Conservation (phyloP, 78 protist species). For the Monocercomonoides exilis region DNA sequence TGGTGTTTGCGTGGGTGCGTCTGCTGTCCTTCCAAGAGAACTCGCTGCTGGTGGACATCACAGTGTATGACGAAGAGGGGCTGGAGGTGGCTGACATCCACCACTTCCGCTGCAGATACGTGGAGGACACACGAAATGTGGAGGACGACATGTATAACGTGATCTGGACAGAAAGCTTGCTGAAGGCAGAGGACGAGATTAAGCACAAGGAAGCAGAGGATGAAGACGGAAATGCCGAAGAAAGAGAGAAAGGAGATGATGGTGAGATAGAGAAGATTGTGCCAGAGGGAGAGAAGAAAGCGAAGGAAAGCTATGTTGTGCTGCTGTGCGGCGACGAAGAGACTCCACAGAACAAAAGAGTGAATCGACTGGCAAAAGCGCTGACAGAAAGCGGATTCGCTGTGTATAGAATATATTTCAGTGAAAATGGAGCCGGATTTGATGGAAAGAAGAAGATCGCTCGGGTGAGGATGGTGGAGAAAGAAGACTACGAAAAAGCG, state of each 20-base stretch:
- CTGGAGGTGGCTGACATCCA: background rate
- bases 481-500: background rate
- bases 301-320: background rate
- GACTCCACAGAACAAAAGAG: background rate
- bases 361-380: background rate
- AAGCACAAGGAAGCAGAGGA: background rate
- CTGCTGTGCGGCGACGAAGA: background rate
- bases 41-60: conserved; percentile 9
- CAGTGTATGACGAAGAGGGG: background rate
- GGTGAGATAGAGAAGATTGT: background rate
- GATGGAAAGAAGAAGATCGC: background rate
- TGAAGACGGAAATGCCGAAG: background rate
- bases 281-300: background rate
- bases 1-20: background rate
- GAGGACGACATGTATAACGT: conserved; percentile 6
- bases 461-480: background rate
- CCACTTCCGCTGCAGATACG: conserved; percentile 6
- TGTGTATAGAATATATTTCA: background rate
- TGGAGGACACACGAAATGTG: background rate
- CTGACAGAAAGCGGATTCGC: background rate
- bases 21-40: background rate
- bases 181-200: background rate
- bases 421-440: background rate
- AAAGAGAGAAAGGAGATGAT: too few species aligned
- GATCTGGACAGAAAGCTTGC: background rate